phyloP scores from a whole-genome alignment of 2,329 filamentous ascomycete species.

The Microascus cirrosus region DNA sequence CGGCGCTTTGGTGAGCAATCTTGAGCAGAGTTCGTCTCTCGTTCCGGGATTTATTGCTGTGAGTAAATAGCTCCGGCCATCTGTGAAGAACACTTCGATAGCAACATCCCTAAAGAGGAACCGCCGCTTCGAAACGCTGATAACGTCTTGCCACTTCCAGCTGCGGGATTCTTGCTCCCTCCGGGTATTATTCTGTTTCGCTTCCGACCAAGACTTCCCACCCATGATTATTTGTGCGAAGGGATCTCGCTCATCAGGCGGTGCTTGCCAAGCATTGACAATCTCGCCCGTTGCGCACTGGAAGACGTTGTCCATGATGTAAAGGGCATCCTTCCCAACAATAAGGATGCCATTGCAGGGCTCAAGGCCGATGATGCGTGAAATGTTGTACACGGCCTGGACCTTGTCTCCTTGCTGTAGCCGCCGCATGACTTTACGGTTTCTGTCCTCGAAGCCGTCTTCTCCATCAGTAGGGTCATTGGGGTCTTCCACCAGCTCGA shows the following conservation, averaged over 20 bases:
- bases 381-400: slow-evolving; percentile 90
- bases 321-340: slow-evolving; percentile 81
- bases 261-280: slow-evolving; percentile 91
- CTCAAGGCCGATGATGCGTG: slow-evolving; percentile 85
- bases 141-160: slow-evolving; percentile 91
- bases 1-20: slow-evolving; percentile 67
- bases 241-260: slow-evolving; percentile 81
- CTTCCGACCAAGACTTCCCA: slow-evolving; percentile 15
- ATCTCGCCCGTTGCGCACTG: slow-evolving; percentile 93
- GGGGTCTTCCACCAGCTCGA: slow-evolving; percentile 90
- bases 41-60: slow-evolving; percentile 65
- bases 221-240: slow-evolving; percentile 88
- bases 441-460: slow-evolving; percentile 86
- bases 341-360: slow-evolving; percentile 90
- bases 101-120: slow-evolving; percentile 94
- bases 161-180: slow-evolving; percentile 72
- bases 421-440: slow-evolving; percentile 92
- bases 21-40: slow-evolving; percentile 71
- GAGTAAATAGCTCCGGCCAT: slow-evolving; percentile 87
- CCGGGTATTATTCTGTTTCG: slow-evolving; percentile 12
- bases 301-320: slow-evolving; percentile 94
- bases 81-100: slow-evolving; percentile 95
- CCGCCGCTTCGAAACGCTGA: slow-evolving; percentile 89
- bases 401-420: slow-evolving; percentile 85
- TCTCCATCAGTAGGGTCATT: slow-evolving; percentile 67